phyloP scores from a whole-genome alignment of 129 eudicot species.

The Tagetes patula region DNA sequence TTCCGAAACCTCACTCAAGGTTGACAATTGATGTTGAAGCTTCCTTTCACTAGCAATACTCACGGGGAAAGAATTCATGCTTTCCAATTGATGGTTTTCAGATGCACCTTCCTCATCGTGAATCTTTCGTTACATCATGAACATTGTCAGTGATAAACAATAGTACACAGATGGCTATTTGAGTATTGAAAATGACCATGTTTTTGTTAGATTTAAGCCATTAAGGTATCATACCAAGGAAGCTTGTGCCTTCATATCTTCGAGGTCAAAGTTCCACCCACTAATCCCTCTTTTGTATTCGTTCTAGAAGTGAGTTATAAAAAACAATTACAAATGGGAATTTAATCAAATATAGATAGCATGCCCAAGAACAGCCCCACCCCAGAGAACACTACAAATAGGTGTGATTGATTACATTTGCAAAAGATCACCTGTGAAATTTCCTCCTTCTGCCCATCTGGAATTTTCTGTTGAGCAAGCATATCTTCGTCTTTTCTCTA shows the following conservation, averaged over 20 bases:
- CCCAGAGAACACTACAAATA: neutral
- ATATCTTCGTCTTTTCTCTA: conserved; percentile 95
- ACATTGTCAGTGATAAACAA: conserved; percentile 17
- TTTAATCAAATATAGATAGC: neutral
- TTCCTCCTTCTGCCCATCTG: conserved; percentile 96
- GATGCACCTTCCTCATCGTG: conserved; percentile 63
- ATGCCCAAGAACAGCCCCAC: conserved; percentile 10
- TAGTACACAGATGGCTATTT: neutral
- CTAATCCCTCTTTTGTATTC: conserved; percentile 99
- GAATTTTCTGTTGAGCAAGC: conserved; percentile 97
- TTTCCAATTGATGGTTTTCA: conserved; percentile 57
- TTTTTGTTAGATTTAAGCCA: neutral
- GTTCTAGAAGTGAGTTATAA: conserved; percentile 49
- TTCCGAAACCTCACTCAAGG: conserved; percentile 63
- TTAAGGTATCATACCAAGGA: conserved; percentile 61
- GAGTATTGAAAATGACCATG: neutral
- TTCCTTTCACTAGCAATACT: conserved; percentile 43
- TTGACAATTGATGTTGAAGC: conserved; percentile 56
- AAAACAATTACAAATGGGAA: conserved; percentile 6
- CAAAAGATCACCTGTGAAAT: conserved; percentile 80
- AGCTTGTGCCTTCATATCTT: conserved; percentile 98
- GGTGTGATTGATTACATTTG: conserved; percentile 2
- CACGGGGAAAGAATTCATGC: conserved; percentile 35
- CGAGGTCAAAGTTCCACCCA: conserved; percentile 96
- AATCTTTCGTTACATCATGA: conserved; percentile 48